phyloP scores from a whole-genome alignment of 2,329 filamentous ascomycete genomes.

The Rugonectria rugulosa region DNA sequence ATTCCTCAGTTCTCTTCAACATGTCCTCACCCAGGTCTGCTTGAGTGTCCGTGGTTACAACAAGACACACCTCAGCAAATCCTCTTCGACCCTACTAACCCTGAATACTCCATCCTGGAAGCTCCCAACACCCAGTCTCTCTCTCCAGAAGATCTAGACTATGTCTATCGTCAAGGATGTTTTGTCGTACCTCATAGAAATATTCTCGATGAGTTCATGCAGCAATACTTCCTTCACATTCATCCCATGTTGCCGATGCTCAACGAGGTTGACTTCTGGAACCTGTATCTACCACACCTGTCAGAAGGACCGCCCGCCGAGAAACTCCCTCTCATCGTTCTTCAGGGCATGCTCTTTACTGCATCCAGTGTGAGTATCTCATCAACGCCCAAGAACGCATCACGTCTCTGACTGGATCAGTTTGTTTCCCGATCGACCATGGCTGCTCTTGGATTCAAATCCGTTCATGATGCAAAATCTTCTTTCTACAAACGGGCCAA shows the following conservation, averaged over 20 bases:
- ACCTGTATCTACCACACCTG: constrained; percentile 30
- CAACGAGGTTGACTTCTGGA: constrained; percentile 37
- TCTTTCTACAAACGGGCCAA: constrained; percentile 36
- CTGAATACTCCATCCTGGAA: constrained; percentile 36
- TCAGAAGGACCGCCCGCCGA: constrained; percentile 7
- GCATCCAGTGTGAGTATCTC: constrained; percentile 26
- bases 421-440: constrained; percentile 31
- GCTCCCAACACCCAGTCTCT: constrained; percentile 28
- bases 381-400: neutral
- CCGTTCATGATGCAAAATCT: constrained; percentile 33
- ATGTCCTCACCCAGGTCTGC: neutral
- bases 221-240: constrained; percentile 40
- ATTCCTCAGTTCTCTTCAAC: constrained; percentile 1
- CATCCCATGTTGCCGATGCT: constrained; percentile 41
- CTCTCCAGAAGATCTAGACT: constrained; percentile 33
- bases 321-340: constrained; percentile 31
- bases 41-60: constrained; percentile 1
- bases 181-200: constrained; percentile 36
- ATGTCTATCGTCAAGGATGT: constrained; percentile 37
- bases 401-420: too few species aligned
- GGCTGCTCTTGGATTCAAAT: constrained; percentile 31
- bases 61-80: neutral
- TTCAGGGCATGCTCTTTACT: constrained; percentile 34
- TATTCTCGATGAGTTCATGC: constrained; percentile 37
- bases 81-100: constrained; percentile 21